Percentiles rank a stretch among this genome's conserved stretches.
These are phyloP conservation scores for Mucor saturninus DNA, from an alignment of 371 early-diverging fungal species.

Conservation along the genomic window DNA sequence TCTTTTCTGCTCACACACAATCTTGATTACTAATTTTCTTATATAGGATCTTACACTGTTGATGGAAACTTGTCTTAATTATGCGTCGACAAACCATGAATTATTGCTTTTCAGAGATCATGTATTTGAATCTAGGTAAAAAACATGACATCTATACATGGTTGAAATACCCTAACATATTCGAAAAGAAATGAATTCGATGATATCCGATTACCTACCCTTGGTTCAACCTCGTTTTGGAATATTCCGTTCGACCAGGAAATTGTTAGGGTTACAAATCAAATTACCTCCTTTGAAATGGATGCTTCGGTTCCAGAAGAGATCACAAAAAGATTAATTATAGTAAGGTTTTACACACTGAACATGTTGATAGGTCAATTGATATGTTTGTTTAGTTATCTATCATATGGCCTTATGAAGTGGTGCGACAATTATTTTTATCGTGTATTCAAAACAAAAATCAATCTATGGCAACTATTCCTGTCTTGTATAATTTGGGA, in stretches of 20 bases:
- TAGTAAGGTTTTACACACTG: neutral
- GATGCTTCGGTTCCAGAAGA: slow-evolving; percentile 12
- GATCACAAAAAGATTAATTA: neutral
- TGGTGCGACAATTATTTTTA: slow-evolving; percentile 16
- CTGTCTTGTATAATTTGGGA: slow-evolving; percentile 21
- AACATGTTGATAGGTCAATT: no score
- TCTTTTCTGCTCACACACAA: neutral
- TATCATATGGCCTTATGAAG: slow-evolving; percentile 32
- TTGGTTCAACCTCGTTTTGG: slow-evolving; percentile 18
- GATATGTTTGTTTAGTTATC: slow-evolving; percentile 19
- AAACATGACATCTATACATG: neutral
- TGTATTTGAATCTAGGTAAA: slow-evolving; percentile 6
- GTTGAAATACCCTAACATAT: neutral
- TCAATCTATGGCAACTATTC: slow-evolving; percentile 29
- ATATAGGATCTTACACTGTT: slow-evolving; percentile 1
- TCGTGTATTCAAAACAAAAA: slow-evolving; percentile 27
- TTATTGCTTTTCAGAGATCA: slow-evolving; percentile 4
- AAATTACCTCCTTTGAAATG: slow-evolving; percentile 22
- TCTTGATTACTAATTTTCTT: neutral
- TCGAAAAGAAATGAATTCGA: neutral
- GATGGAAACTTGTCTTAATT: neutral
- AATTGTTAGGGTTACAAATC: slow-evolving; percentile 17
- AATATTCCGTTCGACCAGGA: slow-evolving; percentile 15
- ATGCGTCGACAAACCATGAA: neutral
- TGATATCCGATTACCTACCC: slow-evolving; percentile 4